Evolutionary conservation across 2,329 filamentous ascomycete genomes (phyloP).

Genomic region (Drechslerella dactyloides): DNA sequence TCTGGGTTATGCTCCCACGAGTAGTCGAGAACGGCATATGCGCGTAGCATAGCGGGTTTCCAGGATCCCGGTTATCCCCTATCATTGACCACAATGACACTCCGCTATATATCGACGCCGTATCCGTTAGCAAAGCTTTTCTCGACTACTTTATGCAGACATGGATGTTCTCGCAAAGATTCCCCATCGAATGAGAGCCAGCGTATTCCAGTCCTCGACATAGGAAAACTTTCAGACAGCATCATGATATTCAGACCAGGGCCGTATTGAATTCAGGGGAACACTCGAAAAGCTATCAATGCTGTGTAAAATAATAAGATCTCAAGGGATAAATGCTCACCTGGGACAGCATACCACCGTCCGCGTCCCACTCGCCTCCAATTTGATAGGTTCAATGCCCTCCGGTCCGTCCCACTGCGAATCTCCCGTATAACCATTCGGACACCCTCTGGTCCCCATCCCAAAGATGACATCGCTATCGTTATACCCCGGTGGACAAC

Average conservation of each 20-base stretch:
- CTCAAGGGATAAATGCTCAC: slow-evolving; percentile 7
- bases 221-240: too few species aligned
- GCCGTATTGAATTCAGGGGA: too few species aligned
- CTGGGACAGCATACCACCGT: slow-evolving; percentile 39
- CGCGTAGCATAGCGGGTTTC: slow-evolving; percentile 32
- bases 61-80: slow-evolving; percentile 12
- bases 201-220: neutral
- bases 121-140: neutral
- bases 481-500: slow-evolving; percentile 29
- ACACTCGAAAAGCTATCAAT: neutral
- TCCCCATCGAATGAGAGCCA: too few species aligned
- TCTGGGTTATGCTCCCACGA: neutral
- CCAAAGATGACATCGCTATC: slow-evolving; percentile 17
- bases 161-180: too few species aligned
- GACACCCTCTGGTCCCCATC: slow-evolving; percentile 10
- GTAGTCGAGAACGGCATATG: slow-evolving; percentile 12
- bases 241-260: too few species aligned
- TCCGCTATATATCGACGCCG: slow-evolving; percentile 16
- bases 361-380: slow-evolving; percentile 1
- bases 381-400: slow-evolving; percentile 1
- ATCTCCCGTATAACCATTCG: slow-evolving; percentile 26
- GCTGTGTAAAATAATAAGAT: neutral
- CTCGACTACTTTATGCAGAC: too few species aligned
- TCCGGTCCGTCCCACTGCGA: slow-evolving; percentile 20
- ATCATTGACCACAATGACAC: slow-evolving; percentile 32